Conservation (phyloP, 352 stramenopile species). For the Phytophthora ohioensis region DNA sequence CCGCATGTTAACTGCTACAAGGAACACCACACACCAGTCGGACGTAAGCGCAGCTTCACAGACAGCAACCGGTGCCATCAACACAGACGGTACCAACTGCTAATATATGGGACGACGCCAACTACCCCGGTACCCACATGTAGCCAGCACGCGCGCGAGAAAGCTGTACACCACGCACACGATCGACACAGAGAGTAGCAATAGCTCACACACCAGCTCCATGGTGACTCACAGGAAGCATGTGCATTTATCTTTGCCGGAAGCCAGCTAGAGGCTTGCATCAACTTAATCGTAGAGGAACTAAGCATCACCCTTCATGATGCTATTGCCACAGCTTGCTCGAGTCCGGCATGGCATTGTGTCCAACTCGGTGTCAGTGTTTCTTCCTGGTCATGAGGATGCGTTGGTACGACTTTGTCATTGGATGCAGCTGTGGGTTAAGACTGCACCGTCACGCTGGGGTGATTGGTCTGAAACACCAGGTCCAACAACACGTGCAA, state of each 20-base stretch:
- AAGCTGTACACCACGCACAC: no score
- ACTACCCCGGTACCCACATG: no score
- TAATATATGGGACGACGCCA: no score
- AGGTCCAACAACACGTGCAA: slow-evolving; percentile 71
- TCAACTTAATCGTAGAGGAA: slow-evolving; percentile 58
- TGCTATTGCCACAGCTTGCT: slow-evolving; percentile 36
- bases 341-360: slow-evolving; percentile 16
- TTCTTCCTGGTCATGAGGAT: slow-evolving; percentile 20
- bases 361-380: slow-evolving; percentile 27
- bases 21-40: no score
- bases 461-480: slow-evolving; percentile 60
- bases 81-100: no score
- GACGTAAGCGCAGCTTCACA: no score
- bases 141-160: no score
- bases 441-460: slow-evolving; percentile 38
- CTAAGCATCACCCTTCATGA: slow-evolving; percentile 54
- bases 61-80: no score
- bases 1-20: no score
- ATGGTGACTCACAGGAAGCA: not conserved
- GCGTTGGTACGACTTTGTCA: slow-evolving; percentile 14
- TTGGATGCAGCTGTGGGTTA: slow-evolving; percentile 34
- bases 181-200: no score
- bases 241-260: slow-evolving; percentile 2
- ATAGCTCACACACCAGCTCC: no score
- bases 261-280: slow-evolving; percentile 8